Evolutionary conservation across 805 yeast species (phyloP).

Genomic region (fission yeast (Schizosaccharomyces pombe)): ASM294v3 CU329670.1:5301001-5301500

Average conservation of each 20-base stretch:
- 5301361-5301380: conserved; percentile 17
- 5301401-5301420: no score
- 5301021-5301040: no score
- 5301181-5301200: conserved; percentile 18
- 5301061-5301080: not conserved
- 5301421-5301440: conserved; percentile 14
- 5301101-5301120: not conserved
- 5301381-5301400: no score
- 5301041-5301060: no score
- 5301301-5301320: conserved; percentile 9
- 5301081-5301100: not conserved
- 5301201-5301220: conserved; percentile 21
- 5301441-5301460: conserved; percentile 8
- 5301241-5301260: conserved; percentile 16
- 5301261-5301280: conserved; percentile 21
- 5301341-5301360: conserved; percentile 15
- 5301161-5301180: conserved; percentile 18
- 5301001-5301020: no score
- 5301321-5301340: not conserved
- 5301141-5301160: conserved; percentile 15
- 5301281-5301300: conserved; percentile 16
- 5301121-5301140: not conserved
- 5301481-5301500: conserved; percentile 15
- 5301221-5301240: conserved; percentile 16
- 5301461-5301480: conserved; percentile 16